Conservation (phyloP, 495 filamentous ascomycete species). For the Podospora didyma region DNA sequence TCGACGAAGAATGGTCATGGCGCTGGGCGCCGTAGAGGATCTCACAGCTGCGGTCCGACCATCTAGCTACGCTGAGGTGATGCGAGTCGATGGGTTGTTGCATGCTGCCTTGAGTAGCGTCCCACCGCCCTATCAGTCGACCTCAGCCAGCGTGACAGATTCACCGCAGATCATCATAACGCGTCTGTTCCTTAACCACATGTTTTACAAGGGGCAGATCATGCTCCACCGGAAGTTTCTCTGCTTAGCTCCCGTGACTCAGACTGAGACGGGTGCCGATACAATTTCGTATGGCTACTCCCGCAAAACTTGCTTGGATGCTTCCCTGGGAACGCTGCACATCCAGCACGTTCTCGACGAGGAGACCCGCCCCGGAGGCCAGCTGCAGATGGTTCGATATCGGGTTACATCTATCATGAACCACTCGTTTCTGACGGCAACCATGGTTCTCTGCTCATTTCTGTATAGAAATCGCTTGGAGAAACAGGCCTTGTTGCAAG, state of each 20-base stretch:
- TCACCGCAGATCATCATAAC: constrained; percentile 29
- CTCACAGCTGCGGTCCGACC: constrained; percentile 17
- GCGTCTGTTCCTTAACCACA: constrained; percentile 27
- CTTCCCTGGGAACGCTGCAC: constrained; percentile 31
- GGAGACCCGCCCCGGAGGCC: constrained; percentile 26
- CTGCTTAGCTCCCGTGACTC: no score
- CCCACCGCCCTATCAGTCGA: constrained; percentile 27
- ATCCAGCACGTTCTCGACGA: constrained; percentile 33
- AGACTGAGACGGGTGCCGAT: background rate
- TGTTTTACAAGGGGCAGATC: constrained; percentile 22
- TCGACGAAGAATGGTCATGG: constrained; percentile 32
- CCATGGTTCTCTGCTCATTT: constrained; percentile 35
- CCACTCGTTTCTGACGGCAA: constrained; percentile 34
- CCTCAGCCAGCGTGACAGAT: constrained; percentile 32
- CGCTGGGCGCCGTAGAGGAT: constrained; percentile 45
- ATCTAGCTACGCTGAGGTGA: constrained; percentile 33
- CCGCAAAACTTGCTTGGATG: constrained; percentile 21
- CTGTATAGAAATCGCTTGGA: constrained; percentile 12
- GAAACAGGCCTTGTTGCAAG: no score
- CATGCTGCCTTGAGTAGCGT: constrained; percentile 24
- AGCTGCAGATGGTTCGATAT: constrained; percentile 32
- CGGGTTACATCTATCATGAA: constrained; percentile 30
- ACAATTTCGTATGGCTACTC: constrained; percentile 17
- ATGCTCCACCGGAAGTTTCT: constrained; percentile 34
- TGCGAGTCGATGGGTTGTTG: constrained; percentile 32